These are phyloP conservation scores for Botryotinia narcissicola DNA, from an alignment of 2,329 filamentous ascomycete species.

Conservation along the genomic window DNA sequence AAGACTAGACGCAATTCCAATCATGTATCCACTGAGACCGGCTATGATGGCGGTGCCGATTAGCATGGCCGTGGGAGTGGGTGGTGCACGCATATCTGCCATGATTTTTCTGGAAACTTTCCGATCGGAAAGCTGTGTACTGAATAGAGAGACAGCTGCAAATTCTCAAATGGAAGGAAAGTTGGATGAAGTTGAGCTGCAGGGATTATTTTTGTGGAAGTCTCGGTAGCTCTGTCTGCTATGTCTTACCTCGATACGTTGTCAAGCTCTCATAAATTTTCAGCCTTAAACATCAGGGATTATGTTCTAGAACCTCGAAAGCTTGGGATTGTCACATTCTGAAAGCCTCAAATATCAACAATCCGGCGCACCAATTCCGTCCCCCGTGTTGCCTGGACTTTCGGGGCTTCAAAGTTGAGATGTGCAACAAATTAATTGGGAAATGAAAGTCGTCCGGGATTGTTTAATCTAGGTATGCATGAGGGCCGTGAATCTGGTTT, in stretches of 20 bases:
- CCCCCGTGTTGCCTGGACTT: conserved; percentile 22
- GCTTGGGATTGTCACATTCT: conserved; percentile 1
- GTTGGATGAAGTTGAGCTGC: not conserved
- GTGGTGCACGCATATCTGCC: conserved; percentile 34
- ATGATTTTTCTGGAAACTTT: conserved; percentile 23
- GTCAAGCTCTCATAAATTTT: not conserved
- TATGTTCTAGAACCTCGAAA: not conserved
- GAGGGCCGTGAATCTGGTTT: conserved; percentile 13
- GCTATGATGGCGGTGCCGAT: conserved; percentile 72
- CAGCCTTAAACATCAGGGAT: not conserved
- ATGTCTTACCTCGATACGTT: not conserved
- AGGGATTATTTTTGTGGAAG: not conserved
- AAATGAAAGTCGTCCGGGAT: conserved; percentile 1
- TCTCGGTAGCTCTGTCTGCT: not conserved
- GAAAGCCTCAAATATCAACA: conserved; percentile 8
- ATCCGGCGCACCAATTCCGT: conserved; percentile 10
- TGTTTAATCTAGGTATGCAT: not conserved
- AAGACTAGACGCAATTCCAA: conserved; percentile 70
- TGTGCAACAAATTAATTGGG: conserved; percentile 22
- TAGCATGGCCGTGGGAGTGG: conserved; percentile 51
- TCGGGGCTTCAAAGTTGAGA: conserved; percentile 23
- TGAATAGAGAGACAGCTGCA: no score
- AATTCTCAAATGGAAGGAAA: not conserved
- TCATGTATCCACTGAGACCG: conserved; percentile 74
- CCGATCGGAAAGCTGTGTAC: not conserved